Percentiles rank a stretch among this genome's conserved stretches.
Evolutionary conservation across 2,329 filamentous ascomycete genomes (phyloP).

Genomic region (Cordyceps fumosorosea): DNA sequence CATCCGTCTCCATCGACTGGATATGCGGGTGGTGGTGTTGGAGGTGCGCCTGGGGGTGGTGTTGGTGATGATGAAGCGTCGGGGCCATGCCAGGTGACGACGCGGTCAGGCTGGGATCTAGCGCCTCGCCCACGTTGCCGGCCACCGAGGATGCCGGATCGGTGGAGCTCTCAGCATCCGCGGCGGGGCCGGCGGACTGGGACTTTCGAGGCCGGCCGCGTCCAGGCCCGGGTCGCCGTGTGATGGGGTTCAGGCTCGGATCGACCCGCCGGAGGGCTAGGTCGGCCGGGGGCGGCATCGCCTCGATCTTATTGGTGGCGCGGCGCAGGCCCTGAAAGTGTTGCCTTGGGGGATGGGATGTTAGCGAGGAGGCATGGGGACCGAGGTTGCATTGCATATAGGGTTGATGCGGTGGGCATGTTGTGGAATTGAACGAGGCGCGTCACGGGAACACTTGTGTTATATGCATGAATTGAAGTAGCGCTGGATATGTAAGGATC

Average conservation of each 20-base stretch:
- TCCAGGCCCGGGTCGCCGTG: constrained; percentile 52
- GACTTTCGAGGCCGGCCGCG: constrained; percentile 46
- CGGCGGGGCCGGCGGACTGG: neutral
- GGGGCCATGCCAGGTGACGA: neutral
- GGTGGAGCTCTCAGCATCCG: neutral
- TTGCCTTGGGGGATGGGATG: constrained; percentile 34
- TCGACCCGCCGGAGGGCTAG: constrained; percentile 34
- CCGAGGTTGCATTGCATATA: constrained; percentile 4
- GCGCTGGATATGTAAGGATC: neutral
- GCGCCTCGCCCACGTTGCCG: neutral
- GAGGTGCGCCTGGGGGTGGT: neutral
- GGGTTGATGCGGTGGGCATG: neutral
- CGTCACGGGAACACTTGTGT: neutral
- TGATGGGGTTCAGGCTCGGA: constrained; percentile 51
- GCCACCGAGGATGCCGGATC: neutral
- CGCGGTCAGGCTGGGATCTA: neutral
- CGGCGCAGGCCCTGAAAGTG: constrained; percentile 55
- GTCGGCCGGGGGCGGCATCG: constrained; percentile 28
- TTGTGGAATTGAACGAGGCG: neutral
- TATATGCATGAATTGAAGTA: neutral
- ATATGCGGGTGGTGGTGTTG: neutral
- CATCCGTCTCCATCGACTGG: neutral
- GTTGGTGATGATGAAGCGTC: neutral
- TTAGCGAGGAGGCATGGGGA: neutral
- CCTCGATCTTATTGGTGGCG: constrained; percentile 47